Evolutionary conservation across 2,329 filamentous ascomycete genomes (phyloP).

Genomic region (Zymoseptoria passerinii): DNA sequence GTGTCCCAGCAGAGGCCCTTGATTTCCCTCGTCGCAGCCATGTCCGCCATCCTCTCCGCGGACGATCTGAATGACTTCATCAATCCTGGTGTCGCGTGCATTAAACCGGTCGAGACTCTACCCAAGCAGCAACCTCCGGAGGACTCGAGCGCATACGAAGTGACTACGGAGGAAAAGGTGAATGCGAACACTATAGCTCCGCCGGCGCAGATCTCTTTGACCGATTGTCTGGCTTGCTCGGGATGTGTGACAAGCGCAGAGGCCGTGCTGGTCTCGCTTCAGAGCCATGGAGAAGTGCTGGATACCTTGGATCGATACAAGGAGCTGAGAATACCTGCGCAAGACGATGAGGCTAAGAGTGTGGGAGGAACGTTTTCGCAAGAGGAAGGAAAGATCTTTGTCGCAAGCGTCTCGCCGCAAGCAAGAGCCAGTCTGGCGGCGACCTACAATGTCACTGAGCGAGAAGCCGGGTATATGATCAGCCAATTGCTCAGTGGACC

Average conservation of each 20-base stretch:
- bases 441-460: slow-evolving; percentile 65
- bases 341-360: slow-evolving; percentile 7
- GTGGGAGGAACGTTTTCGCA: slow-evolving; percentile 4
- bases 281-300: slow-evolving; percentile 88
- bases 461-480: slow-evolving; percentile 72
- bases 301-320: slow-evolving; percentile 61
- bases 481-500: slow-evolving; percentile 67
- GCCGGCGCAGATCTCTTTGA: slow-evolving; percentile 87
- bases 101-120: slow-evolving; percentile 92
- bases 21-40: slow-evolving; percentile 34
- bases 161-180: slow-evolving; percentile 82
- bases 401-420: slow-evolving; percentile 90
- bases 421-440: slow-evolving; percentile 81
- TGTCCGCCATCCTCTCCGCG: slow-evolving; percentile 95
- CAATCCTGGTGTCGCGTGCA: slow-evolving; percentile 91
- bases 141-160: slow-evolving; percentile 58
- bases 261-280: slow-evolving; percentile 88
- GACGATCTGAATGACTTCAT: slow-evolving; percentile 99
- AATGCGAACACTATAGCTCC: slow-evolving; percentile 44
- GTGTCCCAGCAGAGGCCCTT: slow-evolving; percentile 23
- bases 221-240: slow-evolving; percentile 93
- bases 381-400: slow-evolving; percentile 63
- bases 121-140: slow-evolving; percentile 51
- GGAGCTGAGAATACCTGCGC: slow-evolving; percentile 14
- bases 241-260: slow-evolving; percentile 97